Evolutionary conservation across 768 basidiomycete species (phyloP), one percentile per base, ranked within the genome.

Genomic region (Russula dissimulans): DNA sequence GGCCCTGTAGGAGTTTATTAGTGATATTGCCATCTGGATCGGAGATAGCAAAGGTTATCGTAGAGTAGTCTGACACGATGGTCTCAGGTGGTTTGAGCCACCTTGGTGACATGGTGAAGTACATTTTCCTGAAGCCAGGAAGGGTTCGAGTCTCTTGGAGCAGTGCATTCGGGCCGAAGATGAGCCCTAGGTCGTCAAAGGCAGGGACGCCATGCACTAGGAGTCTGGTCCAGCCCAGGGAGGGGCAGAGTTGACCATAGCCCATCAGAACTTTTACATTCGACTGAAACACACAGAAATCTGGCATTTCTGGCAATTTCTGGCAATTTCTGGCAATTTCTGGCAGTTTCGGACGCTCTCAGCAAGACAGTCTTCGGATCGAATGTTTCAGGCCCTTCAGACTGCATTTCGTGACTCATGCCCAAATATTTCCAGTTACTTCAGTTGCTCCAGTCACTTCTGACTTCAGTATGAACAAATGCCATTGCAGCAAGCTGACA

Each of bases 101-200:
- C 2, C 48, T 11, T 5, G 31, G 48, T 0, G 3, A 2, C 48
- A 49, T 49, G 0, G 48, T 3, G 0, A 49, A 49, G 48, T n/a
- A 5, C 0, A 5, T 10, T 0, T 6, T 34, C 11, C 0, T n/a
- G 0, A 49, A 17, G 0, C 48, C 10, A 5, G 32, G 48, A 0
- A 49, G 17, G 1, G 4, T 10, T 4, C 10, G 0, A 1, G n/a
- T n/a, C 8, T 29, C 48, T 1, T 17, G 1, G 1, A 49, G 32
- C 2, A 49, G 48, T 0, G 0, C 17, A 1, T n/a, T n/a, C 2
- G 48, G 31, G 0, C 0, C 2, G 5, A 49, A 49, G 3, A 5
- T 0, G 3, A 2, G 0, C 0, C 5, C 17, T 1, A 17, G 8
- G 5, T 34, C 8, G 3, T 36, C 32, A 3, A 4, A 10, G 1